Evolutionary conservation across 208 protist genomes (phyloP).

Genomic region (Acanthamoeba healyi): DNA sequence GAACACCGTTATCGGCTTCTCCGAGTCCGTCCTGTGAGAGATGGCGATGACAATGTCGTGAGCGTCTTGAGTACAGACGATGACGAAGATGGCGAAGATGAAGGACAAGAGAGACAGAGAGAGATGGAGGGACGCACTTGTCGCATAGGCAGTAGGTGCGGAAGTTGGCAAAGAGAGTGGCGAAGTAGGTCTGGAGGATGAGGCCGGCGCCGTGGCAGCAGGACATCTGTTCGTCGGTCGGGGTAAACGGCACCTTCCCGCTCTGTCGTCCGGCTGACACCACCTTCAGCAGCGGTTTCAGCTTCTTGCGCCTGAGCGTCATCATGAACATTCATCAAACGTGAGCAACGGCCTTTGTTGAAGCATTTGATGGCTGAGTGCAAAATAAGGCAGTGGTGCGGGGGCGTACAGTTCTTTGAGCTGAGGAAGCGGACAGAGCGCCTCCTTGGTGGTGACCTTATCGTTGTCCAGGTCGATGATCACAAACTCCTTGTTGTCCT

Average conservation of each 20-base stretch:
- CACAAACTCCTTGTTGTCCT: conserved; percentile 53
- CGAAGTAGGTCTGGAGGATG: conserved; percentile 66
- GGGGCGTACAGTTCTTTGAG: conserved; percentile 65
- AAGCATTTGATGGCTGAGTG: too few relatives aligned
- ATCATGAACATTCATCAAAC: background rate
- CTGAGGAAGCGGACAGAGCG: background rate
- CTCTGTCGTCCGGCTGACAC: background rate
- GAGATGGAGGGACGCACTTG: background rate
- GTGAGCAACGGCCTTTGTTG: background rate
- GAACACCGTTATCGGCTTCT: conserved; percentile 74
- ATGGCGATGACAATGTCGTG: background rate
- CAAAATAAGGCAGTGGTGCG: background rate
- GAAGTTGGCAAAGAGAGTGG: conserved; percentile 68
- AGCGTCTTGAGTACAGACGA: background rate
- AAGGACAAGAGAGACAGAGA: background rate
- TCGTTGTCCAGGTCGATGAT: conserved; percentile 57
- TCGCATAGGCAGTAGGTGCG: conserved; percentile 71
- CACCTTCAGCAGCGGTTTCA: conserved; percentile 32
- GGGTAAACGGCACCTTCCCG: conserved; percentile 30
- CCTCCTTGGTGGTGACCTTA: conserved; percentile 51
- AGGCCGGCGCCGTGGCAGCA: conserved; percentile 35
- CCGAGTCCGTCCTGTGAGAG: conserved; percentile 53
- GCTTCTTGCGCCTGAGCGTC: conserved; percentile 27
- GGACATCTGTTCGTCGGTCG: conserved; percentile 61
- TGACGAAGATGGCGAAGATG: background rate